A percentile compares a stretch with the other conserved stretches of the same genome.
Conservation (phyloP, 192 early-diverging fungal species). For the Funneliformis geosporum region DNA sequence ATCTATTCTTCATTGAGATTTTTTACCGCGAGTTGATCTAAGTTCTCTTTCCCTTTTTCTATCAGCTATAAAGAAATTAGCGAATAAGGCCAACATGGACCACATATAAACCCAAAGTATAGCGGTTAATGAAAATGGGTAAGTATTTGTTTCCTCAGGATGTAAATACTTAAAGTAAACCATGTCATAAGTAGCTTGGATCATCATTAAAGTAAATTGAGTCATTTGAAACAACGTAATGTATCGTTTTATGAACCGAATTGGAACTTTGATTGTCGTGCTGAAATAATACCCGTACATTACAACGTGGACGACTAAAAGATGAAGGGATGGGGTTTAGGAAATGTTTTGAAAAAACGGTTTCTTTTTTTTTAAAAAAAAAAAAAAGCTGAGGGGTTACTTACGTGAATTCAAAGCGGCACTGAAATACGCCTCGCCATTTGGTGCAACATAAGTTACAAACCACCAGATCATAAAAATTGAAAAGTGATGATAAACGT, state of each 20-base stretch:
- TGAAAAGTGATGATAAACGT: slow-evolving; percentile 67
- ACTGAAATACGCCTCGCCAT: slow-evolving; percentile 52
- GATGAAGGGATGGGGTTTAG: slow-evolving; percentile 52
- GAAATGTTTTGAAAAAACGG: too few species aligned
- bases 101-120: slow-evolving; percentile 67
- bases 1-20: not conserved
- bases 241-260: slow-evolving; percentile 62
- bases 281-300: slow-evolving; percentile 72
- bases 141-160: slow-evolving; percentile 37
- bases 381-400: slow-evolving; percentile 2
- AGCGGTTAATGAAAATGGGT: slow-evolving; percentile 50
- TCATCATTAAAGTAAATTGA: slow-evolving; percentile 61
- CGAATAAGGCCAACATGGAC: slow-evolving; percentile 66
- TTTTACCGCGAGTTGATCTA: not conserved
- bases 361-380: not conserved
- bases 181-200: slow-evolving; percentile 54
- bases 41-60: slow-evolving; percentile 39
- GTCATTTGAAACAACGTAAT: slow-evolving; percentile 69
- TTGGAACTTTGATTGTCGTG: slow-evolving; percentile 52
- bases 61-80: slow-evolving; percentile 60
- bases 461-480: slow-evolving; percentile 68
- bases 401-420: slow-evolving; percentile 30
- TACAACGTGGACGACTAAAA: slow-evolving; percentile 58
- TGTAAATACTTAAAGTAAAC: slow-evolving; percentile 40
- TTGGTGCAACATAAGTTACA: slow-evolving; percentile 55